Base-by-base conservation (phyloP, 2,329 filamentous ascomycete species). In the Colletotrichum theobromicola region DNA sequence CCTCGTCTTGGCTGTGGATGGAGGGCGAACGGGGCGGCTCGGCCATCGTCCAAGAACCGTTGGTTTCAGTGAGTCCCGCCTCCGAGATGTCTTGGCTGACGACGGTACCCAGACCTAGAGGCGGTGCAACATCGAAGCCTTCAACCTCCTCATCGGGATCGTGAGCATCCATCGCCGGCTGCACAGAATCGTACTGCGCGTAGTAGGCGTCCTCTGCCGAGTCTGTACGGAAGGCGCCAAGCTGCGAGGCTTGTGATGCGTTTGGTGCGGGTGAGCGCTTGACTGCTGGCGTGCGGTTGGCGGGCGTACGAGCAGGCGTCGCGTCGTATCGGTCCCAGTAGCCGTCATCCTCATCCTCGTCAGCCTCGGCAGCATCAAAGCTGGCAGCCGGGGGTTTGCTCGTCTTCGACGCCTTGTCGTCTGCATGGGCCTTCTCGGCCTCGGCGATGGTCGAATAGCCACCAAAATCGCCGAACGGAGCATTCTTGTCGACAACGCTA, bases 291-390 rank as follows among this genome's bases (percentile, higher is more conserved):
- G 61, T 37, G 21, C 61, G 53, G 32, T 75, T 75, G 50, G 72
- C 72, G 26, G 72, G 72, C 12, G 92, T 94, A 58, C 88, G 87
- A 3, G 89, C 88, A 2, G 94, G 93, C 5, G 93, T 94, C 30
- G 90, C 90, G 81, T 95, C 94, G 82, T 96, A 96, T 75, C 91
- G 90, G 35, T 91, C 93, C 94, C 94, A 96, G 82, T 96, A 96
- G 78, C 92, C 93, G 77, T 94, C 93, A 75, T 95, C 93, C 35
- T 94, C 93, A 0, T 92, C 91, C 1, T 92, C 90, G 1, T 88
- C 85, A 1, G 80, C 79, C 9, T 78, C 77, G 12, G 76, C 70
- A 34, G 77, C 42, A 67, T 55, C 76, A 71, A 46, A 60, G 66
- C 63, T 57, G 32, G 72, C 18, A 30, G 55, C 78, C 77, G 74